Conservation (phyloP, 2,329 filamentous ascomycete genomes). For the Neonectria hederae region DNA sequence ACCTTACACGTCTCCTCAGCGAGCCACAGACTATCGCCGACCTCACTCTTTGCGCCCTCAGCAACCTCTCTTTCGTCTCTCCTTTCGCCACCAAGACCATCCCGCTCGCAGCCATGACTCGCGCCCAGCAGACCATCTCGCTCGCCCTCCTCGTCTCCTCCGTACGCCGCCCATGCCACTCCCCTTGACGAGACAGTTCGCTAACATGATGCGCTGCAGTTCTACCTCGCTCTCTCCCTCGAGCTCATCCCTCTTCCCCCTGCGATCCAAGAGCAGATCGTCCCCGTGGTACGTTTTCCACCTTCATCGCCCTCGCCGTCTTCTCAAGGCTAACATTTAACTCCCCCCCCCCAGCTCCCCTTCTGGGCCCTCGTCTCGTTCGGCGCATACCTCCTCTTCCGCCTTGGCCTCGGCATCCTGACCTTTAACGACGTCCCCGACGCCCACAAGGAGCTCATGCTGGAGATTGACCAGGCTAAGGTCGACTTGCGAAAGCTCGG, state of each 20-base stretch:
- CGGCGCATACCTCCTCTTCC: conserved; percentile 90
- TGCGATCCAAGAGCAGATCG: conserved; percentile 82
- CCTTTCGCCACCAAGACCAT: neutral
- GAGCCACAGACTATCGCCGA: conserved; percentile 26
- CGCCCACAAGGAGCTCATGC: conserved; percentile 88
- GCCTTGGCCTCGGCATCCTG: conserved; percentile 90
- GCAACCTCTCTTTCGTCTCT: conserved; percentile 15
- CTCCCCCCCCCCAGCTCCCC: conserved; percentile 70
- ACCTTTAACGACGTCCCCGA: conserved; percentile 97
- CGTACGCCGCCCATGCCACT: conserved; percentile 60
- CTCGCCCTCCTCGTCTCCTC: conserved; percentile 87
- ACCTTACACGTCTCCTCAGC: conserved; percentile 42
- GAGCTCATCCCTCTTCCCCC: conserved; percentile 82
- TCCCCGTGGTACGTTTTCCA: conserved; percentile 83
- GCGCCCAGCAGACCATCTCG: conserved; percentile 91
- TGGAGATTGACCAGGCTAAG: conserved; percentile 82
- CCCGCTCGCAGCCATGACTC: conserved; percentile 75
- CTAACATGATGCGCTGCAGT: conserved; percentile 64
- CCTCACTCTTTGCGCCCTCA: neutral
- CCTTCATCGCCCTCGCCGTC: neutral
- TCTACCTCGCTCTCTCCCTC: conserved; percentile 89
- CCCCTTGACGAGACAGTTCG: neutral
- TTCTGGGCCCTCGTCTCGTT: conserved; percentile 93
- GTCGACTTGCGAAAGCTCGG: conserved; percentile 77
- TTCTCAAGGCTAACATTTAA: neutral